A percentile compares a stretch with the other conserved stretches of the same genome.
Evolutionary conservation across 73 alveolate species (phyloP).

Genomic region (Paramecium caudatum): DNA sequence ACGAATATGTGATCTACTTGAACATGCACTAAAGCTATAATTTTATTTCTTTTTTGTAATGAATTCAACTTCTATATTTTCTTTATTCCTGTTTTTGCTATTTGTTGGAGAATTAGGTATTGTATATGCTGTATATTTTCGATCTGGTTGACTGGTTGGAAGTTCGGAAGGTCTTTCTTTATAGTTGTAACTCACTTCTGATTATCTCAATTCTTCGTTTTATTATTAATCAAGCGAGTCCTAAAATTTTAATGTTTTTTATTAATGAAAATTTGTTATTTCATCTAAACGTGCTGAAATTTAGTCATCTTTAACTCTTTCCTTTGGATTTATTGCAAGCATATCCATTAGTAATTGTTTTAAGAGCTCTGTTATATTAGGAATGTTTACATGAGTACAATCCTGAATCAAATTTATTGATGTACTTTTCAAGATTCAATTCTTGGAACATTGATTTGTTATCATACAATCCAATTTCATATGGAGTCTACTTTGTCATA

Average conservation of each 20-base stretch:
- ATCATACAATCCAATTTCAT: not conserved
- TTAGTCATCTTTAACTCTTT: constrained; percentile 11
- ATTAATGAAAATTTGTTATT: not conserved
- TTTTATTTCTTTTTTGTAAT: constrained; percentile 18
- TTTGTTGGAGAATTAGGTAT: constrained; percentile 1
- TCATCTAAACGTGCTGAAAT: not conserved
- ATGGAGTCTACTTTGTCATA: constrained; percentile 26
- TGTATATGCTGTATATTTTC: not conserved
- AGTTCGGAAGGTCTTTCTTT: constrained; percentile 23
- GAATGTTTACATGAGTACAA: not conserved
- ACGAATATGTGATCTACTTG: constrained; percentile 35
- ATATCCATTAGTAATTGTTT: not conserved
- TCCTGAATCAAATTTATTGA: not conserved
- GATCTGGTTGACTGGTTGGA: not conserved
- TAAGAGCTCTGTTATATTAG: not conserved
- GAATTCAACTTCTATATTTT: constrained; percentile 27
- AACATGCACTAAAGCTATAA: constrained; percentile 35
- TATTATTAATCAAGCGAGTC: not conserved
- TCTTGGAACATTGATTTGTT: not conserved
- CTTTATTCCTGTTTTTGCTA: not conserved
- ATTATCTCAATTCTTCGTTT: not conserved
- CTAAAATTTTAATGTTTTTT: constrained; percentile 7
- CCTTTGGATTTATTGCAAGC: not conserved
- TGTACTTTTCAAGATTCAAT: not conserved
- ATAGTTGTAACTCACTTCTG: constrained; percentile 6